These are phyloP conservation scores for Naganishia cerealis DNA, from an alignment of 1,284 basidiomycete genomes.

Conservation along the genomic window DNA sequence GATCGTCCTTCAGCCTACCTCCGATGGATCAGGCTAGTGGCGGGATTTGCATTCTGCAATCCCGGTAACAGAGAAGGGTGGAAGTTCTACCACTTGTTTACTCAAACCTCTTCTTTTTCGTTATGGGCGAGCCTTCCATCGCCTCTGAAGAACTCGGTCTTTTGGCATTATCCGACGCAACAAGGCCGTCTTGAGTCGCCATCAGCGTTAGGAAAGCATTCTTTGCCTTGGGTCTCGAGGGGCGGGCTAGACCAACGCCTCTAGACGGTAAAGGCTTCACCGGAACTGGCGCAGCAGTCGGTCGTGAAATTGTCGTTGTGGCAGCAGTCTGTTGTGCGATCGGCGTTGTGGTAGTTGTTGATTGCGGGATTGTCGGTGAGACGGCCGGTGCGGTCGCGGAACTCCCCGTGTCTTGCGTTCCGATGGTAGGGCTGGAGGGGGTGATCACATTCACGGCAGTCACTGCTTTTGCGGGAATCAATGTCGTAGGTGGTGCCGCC, in stretches of 20 bases:
- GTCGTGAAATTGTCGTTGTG: background rate
- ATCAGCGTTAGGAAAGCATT: background rate
- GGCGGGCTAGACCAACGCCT: background rate
- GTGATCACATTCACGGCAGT: too few species aligned
- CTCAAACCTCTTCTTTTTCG: constrained; percentile 1
- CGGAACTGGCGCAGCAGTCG: background rate
- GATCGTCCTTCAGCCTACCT: background rate
- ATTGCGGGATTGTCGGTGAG: background rate
- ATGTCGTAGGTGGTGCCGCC: background rate
- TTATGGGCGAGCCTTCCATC: background rate
- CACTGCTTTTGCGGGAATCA: background rate
- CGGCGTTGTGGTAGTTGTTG: background rate
- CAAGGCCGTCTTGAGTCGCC: background rate
- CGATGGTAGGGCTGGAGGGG: background rate
- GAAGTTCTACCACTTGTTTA: background rate
- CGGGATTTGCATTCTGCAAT: background rate
- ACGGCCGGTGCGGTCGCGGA: background rate
- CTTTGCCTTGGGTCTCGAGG: background rate
- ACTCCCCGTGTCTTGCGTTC: background rate
- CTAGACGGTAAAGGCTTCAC: background rate
- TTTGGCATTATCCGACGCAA: background rate
- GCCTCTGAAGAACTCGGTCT: background rate
- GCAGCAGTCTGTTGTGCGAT: background rate
- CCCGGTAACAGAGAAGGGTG: background rate
- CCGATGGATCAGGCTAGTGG: background rate